phyloP scores from a whole-genome alignment of 345 rosid genomes.

The Salix purpurea region DNA sequence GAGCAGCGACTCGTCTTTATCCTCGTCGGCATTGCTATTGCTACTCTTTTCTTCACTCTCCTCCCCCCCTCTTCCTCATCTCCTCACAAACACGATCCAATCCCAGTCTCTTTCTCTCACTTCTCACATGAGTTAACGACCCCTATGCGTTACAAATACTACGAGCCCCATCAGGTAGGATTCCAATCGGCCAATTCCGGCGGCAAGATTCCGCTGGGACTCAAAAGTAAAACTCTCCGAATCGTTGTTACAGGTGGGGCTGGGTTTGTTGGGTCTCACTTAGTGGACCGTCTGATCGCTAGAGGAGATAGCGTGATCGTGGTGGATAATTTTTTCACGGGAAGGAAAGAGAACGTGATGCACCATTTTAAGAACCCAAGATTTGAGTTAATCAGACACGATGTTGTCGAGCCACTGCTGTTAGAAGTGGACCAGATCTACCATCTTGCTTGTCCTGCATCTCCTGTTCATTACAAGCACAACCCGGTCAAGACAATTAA shows the following conservation, averaged over 20 bases:
- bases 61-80: slow-evolving; percentile 36
- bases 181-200: slow-evolving; percentile 33
- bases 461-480: slow-evolving; percentile 96
- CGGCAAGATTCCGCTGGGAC: slow-evolving; percentile 84
- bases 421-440: slow-evolving; percentile 99
- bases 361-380: slow-evolving; percentile 90
- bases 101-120: slow-evolving; percentile 31
- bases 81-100: slow-evolving; percentile 15
- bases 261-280: slow-evolving; percentile 98
- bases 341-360: slow-evolving; percentile 93
- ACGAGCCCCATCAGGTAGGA: slow-evolving; percentile 32
- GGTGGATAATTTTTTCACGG: slow-evolving; percentile 98
- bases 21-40: slow-evolving; percentile 80
- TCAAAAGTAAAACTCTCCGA: slow-evolving; percentile 72
- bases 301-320: slow-evolving; percentile 97
- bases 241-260: slow-evolving; percentile 98
- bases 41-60: slow-evolving; percentile 59
- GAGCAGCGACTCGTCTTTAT: slow-evolving; percentile 92
- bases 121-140: slow-evolving; percentile 12
- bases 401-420: slow-evolving; percentile 86
- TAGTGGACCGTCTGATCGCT: slow-evolving; percentile 84
- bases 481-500: slow-evolving; percentile 98
- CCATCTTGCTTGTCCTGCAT: slow-evolving; percentile 96
- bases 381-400: slow-evolving; percentile 90
- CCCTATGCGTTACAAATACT: slow-evolving; percentile 18